Percentiles rank a stretch among this genome's conserved stretches.
Evolutionary conservation across 306 rosid species (phyloP).

Genomic region (Mimosa bimucronata): DNA sequence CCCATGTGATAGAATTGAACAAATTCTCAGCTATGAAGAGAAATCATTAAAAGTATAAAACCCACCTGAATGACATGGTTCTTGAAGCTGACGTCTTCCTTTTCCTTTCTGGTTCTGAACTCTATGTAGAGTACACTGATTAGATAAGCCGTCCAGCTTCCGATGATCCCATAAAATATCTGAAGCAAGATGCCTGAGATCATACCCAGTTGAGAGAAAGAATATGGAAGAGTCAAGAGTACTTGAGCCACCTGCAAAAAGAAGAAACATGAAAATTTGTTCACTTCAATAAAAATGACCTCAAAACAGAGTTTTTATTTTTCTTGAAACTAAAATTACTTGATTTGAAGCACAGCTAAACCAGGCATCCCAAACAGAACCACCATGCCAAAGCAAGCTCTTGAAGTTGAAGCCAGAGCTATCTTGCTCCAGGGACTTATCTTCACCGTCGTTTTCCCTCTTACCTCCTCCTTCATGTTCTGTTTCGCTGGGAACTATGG

Average conservation of each 20-base stretch:
- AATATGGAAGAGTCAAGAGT: slow-evolving; percentile 89
- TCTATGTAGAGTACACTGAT: slow-evolving; percentile 92
- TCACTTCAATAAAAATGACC: background rate
- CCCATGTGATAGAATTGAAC: background rate
- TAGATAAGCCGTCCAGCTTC: slow-evolving; percentile 98
- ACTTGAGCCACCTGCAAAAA: slow-evolving; percentile 87
- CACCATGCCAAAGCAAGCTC: slow-evolving; percentile 91
- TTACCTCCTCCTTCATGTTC: slow-evolving; percentile 42
- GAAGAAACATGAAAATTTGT: background rate
- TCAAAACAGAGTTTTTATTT: background rate
- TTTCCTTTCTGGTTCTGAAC: slow-evolving; percentile 84
- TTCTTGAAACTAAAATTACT: slow-evolving; percentile 38
- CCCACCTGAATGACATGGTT: slow-evolving; percentile 96
- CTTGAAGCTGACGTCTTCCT: slow-evolving; percentile 87
- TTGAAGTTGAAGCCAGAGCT: slow-evolving; percentile 55
- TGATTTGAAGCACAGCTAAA: slow-evolving; percentile 99
- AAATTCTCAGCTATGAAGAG: background rate
- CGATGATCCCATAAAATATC: slow-evolving; percentile 79
- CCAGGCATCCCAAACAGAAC: slow-evolving; percentile 99
- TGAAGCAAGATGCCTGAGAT: slow-evolving; percentile 82
- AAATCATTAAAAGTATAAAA: background rate
- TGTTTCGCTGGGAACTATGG: slow-evolving; percentile 71
- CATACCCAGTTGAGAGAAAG: slow-evolving; percentile 97
- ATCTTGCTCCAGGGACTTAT: slow-evolving; percentile 29
- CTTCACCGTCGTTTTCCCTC: slow-evolving; percentile 44